These are phyloP conservation scores for Jatropha curcas DNA, from an alignment of 345 rosid genomes.

Conservation along the genomic window DNA sequence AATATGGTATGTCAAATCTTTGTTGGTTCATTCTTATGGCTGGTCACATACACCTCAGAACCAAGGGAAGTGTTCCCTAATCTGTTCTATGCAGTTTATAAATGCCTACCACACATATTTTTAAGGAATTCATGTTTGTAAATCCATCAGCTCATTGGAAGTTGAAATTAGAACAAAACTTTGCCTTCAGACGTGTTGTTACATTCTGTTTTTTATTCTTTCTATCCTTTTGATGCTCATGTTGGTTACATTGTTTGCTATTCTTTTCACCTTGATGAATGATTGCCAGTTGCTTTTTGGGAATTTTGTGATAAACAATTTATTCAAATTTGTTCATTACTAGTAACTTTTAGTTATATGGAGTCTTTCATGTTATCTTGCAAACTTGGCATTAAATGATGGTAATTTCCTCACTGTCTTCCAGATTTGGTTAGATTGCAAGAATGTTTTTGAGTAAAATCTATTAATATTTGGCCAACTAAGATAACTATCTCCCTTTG, in stretches of 20 bases:
- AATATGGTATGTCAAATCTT: neutral
- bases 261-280: slow-evolving; percentile 1
- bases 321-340: neutral
- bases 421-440: neutral
- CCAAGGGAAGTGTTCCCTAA: neutral
- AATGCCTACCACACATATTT: neutral
- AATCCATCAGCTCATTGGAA: neutral
- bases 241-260: neutral
- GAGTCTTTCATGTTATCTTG: neutral
- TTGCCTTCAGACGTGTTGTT: neutral
- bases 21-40: neutral
- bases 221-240: neutral
- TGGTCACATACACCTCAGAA: neutral
- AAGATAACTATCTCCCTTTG: neutral
- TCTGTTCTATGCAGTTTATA: neutral
- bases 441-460: neutral
- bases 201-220: neutral
- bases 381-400: neutral
- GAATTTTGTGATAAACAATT: neutral
- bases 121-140: neutral
- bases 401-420: neutral
- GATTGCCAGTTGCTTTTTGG: neutral
- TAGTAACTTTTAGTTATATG: neutral
- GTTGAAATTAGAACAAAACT: neutral
- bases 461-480: slow-evolving; percentile 1